These are phyloP conservation scores for Musa acuminata DNA, from an alignment of 176 grass and related monocot genomes.

Conservation along the genomic window DNA sequence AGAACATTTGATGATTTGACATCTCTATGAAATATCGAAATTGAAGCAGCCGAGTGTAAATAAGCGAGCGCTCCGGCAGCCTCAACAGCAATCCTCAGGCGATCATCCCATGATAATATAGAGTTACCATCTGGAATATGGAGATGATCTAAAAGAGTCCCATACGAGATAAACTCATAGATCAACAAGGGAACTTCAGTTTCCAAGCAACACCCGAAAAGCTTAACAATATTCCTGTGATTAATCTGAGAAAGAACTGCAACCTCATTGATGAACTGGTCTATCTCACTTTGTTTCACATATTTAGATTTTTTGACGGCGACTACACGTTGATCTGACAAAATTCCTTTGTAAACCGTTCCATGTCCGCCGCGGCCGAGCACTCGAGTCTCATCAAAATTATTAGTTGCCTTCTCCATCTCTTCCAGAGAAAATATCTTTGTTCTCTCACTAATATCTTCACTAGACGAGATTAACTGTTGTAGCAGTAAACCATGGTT, in stretches of 20 bases:
- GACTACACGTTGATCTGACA: background rate
- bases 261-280: conserved; percentile 1
- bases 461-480: background rate
- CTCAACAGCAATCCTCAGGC: too few relatives aligned
- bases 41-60: too few relatives aligned
- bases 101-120: background rate
- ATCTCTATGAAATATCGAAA: too few relatives aligned
- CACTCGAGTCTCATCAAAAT: background rate
- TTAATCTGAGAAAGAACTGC: background rate
- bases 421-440: conserved; percentile 6
- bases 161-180: background rate
- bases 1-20: too few relatives aligned
- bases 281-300: background rate
- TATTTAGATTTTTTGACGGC: background rate
- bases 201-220: background rate
- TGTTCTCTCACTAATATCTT: background rate
- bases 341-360: background rate
- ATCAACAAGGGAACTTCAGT: background rate
- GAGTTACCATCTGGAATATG: background rate
- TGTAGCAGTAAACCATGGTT: background rate
- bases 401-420: background rate
- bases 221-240: background rate
- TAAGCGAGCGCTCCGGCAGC: too few relatives aligned
- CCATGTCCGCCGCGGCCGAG: background rate
- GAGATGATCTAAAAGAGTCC: background rate